These are phyloP conservation scores for Alternaria rosae DNA, from an alignment of 2,329 filamentous ascomycete genomes.

Conservation along the genomic window DNA sequence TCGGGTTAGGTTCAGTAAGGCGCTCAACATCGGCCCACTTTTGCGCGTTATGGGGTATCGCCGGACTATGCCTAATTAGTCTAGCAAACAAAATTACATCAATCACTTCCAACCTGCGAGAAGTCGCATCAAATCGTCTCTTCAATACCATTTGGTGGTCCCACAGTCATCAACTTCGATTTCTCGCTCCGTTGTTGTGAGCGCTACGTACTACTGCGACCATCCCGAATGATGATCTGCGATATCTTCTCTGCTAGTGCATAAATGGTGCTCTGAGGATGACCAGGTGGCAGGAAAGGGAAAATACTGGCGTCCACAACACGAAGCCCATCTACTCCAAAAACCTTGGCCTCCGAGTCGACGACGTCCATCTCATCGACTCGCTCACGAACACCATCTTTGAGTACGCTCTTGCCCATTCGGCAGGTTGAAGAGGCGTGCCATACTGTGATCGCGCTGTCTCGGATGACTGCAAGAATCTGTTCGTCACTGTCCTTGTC, in stretches of 20 bases:
- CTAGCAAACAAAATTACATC: not conserved
- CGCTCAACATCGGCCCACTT: not conserved
- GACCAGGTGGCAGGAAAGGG: constrained; percentile 47
- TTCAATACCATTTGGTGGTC: not conserved
- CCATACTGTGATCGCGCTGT: constrained; percentile 22
- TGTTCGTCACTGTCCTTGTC: not conserved
- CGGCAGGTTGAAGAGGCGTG: constrained; percentile 30
- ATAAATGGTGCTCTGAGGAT: constrained; percentile 39
- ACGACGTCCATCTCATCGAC: constrained; percentile 43
- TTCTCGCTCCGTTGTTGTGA: not conserved
- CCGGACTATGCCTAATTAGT: not conserved
- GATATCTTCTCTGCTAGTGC: constrained; percentile 32
- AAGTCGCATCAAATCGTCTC: not conserved
- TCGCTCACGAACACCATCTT: not conserved
- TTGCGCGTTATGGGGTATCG: not conserved
- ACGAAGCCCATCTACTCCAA: constrained; percentile 44
- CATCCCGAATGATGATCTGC: not conserved
- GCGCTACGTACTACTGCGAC: not conserved
- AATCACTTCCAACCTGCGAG: not conserved
- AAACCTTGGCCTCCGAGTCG: constrained; percentile 44
- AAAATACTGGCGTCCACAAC: constrained; percentile 46
- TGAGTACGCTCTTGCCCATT: constrained; percentile 31
- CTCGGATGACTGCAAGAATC: constrained; percentile 43
- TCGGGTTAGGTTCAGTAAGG: not conserved
- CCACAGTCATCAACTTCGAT: not conserved